These are phyloP conservation scores for Pisolithus microcarpus DNA, from an alignment of 768 basidiomycete species.

Conservation along the genomic window DNA sequence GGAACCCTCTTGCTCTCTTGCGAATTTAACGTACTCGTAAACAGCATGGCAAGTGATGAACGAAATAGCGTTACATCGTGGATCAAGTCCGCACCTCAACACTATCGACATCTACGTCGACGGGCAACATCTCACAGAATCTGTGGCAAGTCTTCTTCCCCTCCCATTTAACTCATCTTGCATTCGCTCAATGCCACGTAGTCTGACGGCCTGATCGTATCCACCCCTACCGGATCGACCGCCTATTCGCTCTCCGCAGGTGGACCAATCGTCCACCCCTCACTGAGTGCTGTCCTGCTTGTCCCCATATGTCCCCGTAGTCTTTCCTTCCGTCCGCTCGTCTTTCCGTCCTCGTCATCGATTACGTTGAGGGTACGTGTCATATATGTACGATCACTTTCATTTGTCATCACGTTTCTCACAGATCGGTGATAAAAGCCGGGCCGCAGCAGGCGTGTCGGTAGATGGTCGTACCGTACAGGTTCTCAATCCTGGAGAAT, in stretches of 20 bases:
- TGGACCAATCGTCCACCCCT: slow-evolving; percentile 93
- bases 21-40: background rate
- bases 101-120: slow-evolving; percentile 93
- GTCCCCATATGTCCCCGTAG: slow-evolving; percentile 96
- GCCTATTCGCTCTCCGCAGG: slow-evolving; percentile 95
- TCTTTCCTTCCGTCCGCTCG: slow-evolving; percentile 84
- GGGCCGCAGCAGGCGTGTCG: slow-evolving; percentile 83
- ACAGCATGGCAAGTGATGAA: slow-evolving; percentile 98
- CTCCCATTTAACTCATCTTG: slow-evolving; percentile 3
- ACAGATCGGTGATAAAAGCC: slow-evolving; percentile 78
- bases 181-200: slow-evolving; percentile 25
- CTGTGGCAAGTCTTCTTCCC: slow-evolving; percentile 57
- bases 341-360: slow-evolving; percentile 77
- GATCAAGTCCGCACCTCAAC: slow-evolving; percentile 84
- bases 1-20: background rate
- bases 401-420: slow-evolving; percentile 1
- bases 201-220: slow-evolving; percentile 92
- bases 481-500: slow-evolving; percentile 76
- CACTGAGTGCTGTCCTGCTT: slow-evolving; percentile 79
- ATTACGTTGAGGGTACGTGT: slow-evolving; percentile 62
- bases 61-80: slow-evolving; percentile 88
- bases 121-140: slow-evolving; percentile 91
- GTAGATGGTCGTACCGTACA: slow-evolving; percentile 90
- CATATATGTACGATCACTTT: background rate
- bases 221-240: slow-evolving; percentile 94